Evolutionary conservation across 345 rosid species (phyloP).

Genomic region (Erodium maritimum): DNA sequence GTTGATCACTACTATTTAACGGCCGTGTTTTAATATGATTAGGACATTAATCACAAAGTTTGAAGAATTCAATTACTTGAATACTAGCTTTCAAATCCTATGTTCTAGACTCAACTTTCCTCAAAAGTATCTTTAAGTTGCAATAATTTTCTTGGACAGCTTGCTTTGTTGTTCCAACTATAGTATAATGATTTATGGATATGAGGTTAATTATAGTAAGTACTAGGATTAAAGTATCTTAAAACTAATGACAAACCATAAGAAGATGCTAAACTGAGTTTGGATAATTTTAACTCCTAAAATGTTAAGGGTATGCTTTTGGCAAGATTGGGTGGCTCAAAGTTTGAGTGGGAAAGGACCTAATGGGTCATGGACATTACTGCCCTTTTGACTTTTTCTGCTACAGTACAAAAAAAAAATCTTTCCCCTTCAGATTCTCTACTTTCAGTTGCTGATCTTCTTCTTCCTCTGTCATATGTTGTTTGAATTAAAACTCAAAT

Average conservation of each 20-base stretch:
- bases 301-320: too few species aligned
- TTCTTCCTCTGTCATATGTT: too few species aligned
- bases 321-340: not conserved
- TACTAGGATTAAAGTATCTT: too few species aligned
- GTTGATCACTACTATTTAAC: too few species aligned
- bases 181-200: too few species aligned
- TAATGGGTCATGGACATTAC: not conserved
- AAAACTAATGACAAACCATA: too few species aligned
- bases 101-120: not conserved
- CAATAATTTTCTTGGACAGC: not conserved
- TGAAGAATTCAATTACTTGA: not conserved
- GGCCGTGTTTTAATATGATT: not conserved
- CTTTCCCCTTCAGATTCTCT: not conserved
- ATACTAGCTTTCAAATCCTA: not conserved
- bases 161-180: too few species aligned
- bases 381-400: not conserved
- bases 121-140: not conserved
- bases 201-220: too few species aligned
- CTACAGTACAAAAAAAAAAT: not conserved
- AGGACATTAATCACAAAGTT: not conserved
- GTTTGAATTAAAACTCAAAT: too few species aligned
- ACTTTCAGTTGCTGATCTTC: not conserved
- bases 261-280: too few species aligned
- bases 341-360: not conserved
- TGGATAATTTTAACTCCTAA: not conserved